phyloP scores from a whole-genome alignment of 495 filamentous ascomycete genomes.

The Neurospora sp. region DNA sequence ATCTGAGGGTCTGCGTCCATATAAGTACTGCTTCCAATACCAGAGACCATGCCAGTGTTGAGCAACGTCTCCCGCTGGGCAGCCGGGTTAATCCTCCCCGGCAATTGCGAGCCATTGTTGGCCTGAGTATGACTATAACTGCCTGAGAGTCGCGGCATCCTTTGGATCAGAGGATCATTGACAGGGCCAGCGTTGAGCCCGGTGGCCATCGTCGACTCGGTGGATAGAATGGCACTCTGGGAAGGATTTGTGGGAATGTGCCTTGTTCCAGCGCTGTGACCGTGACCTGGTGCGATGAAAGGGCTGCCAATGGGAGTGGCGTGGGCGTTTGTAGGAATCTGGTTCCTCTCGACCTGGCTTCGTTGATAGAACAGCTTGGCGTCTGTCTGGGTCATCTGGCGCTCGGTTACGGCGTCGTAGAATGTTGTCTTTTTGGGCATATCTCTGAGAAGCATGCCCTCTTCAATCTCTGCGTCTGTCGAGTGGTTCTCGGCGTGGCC shows the following conservation, averaged over 20 bases:
- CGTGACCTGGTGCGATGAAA: constrained; percentile 27
- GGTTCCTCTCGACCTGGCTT: constrained; percentile 54
- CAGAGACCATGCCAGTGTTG: constrained; percentile 16
- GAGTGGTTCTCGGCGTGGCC: constrained; percentile 2
- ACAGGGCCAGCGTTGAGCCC: constrained; percentile 6
- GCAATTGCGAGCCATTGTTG: constrained; percentile 13
- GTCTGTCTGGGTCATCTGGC: constrained; percentile 80
- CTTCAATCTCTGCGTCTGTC: constrained; percentile 20
- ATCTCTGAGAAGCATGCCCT: constrained; percentile 63
- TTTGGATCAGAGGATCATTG: not conserved
- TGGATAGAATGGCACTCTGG: constrained; percentile 4
- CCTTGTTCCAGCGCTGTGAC: constrained; percentile 17
- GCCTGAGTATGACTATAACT: constrained; percentile 11
- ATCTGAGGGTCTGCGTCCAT: constrained; percentile 57
- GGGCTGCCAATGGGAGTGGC: constrained; percentile 41
- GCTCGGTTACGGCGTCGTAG: constrained; percentile 82
- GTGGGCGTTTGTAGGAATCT: constrained; percentile 40
- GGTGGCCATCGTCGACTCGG: constrained; percentile 5
- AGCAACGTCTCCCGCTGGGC: constrained; percentile 20
- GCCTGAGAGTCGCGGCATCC: not conserved
- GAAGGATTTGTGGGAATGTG: constrained; percentile 13
- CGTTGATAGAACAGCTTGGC: constrained; percentile 93
- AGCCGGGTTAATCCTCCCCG: constrained; percentile 19
- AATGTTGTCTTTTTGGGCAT: constrained; percentile 69
- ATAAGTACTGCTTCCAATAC: constrained; percentile 31